Evolutionary conservation across 2,329 filamentous ascomycete species (phyloP).

Genomic region (Talaromyces sp.): DNA sequence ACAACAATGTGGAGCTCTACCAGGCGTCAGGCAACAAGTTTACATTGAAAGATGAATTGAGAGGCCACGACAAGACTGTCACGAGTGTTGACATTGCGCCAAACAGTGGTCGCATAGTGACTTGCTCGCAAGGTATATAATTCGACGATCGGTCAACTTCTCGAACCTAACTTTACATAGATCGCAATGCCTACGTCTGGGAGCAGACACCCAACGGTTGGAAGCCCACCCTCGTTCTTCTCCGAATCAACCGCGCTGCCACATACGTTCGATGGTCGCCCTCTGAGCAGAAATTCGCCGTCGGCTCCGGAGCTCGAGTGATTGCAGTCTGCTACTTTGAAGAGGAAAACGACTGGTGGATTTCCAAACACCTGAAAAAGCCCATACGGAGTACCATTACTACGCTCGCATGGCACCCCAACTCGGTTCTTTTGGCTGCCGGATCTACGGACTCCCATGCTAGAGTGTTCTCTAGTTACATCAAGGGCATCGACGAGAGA

Average conservation of each 20-base stretch:
- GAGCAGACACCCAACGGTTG: constrained; percentile 88
- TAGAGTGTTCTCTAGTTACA: constrained; percentile 88
- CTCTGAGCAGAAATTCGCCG: constrained; percentile 94
- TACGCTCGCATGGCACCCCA: constrained; percentile 92
- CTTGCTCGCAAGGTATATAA: constrained; percentile 80
- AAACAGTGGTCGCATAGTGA: constrained; percentile 86
- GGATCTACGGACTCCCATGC: constrained; percentile 98
- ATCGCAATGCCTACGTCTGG: constrained; percentile 97
- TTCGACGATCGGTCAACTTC: not conserved
- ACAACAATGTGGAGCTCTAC: constrained; percentile 88
- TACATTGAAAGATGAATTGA: constrained; percentile 84
- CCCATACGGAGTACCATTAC: constrained; percentile 97
- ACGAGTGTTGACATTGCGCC: constrained; percentile 96
- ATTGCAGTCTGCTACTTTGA: constrained; percentile 99
- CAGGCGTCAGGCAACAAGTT: constrained; percentile 68
- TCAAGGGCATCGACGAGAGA: constrained; percentile 86
- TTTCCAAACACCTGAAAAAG: constrained; percentile 99
- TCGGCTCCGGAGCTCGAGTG: constrained; percentile 90
- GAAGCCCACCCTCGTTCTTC: constrained; percentile 93
- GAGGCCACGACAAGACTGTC: constrained; percentile 94
- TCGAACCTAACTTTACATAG: constrained; percentile 45
- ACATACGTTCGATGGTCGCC: constrained; percentile 98
- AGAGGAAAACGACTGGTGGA: constrained; percentile 99
- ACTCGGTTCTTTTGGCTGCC: constrained; percentile 89
- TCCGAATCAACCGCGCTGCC: constrained; percentile 93